Evolutionary conservation across 495 filamentous ascomycete genomes (phyloP).

Genomic region (Annulohypoxylon bovei): DNA sequence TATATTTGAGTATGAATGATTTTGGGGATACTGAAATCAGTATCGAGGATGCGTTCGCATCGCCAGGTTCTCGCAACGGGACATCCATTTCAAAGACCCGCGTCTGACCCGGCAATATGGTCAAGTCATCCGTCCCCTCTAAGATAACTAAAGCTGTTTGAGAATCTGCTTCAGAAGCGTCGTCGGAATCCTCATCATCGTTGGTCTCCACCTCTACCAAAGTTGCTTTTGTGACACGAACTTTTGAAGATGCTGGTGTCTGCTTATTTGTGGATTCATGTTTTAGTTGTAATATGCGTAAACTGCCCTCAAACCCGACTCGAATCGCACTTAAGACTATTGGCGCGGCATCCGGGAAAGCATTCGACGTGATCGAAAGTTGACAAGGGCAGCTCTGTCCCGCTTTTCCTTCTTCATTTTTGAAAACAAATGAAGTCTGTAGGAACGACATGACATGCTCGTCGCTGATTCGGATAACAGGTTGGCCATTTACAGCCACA

Average conservation of each 20-base stretch:
- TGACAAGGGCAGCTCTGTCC: conserved; percentile 81
- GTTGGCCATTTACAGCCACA: conserved; percentile 65
- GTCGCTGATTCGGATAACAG: conserved; percentile 70
- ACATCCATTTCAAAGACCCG: conserved; percentile 76
- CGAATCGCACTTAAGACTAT: conserved; percentile 72
- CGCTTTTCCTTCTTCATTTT: conserved; percentile 78
- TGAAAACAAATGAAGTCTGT: conserved; percentile 77
- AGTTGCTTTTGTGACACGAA: conserved; percentile 40
- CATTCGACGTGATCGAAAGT: conserved; percentile 74
- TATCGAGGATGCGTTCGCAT: conserved; percentile 71
- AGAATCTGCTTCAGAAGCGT: conserved; percentile 31
- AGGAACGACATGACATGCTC: conserved; percentile 78
- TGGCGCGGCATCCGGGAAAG: conserved; percentile 69
- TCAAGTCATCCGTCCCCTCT: conserved; percentile 65
- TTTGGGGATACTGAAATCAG: conserved; percentile 70
- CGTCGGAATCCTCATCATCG: conserved; percentile 26
- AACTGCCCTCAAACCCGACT: conserved; percentile 73
- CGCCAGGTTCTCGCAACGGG: conserved; percentile 81
- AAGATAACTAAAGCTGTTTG: conserved; percentile 20
- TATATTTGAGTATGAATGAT: conserved; percentile 73
- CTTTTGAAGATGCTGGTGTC: conserved; percentile 13
- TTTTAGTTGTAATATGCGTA: conserved; percentile 65
- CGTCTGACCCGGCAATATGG: conserved; percentile 71
- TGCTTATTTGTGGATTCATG: conserved; percentile 40
- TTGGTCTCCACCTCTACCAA: conserved; percentile 38